Base-by-base conservation (phyloP, 768 basidiomycete species). In the Suillus plorans region DNA sequence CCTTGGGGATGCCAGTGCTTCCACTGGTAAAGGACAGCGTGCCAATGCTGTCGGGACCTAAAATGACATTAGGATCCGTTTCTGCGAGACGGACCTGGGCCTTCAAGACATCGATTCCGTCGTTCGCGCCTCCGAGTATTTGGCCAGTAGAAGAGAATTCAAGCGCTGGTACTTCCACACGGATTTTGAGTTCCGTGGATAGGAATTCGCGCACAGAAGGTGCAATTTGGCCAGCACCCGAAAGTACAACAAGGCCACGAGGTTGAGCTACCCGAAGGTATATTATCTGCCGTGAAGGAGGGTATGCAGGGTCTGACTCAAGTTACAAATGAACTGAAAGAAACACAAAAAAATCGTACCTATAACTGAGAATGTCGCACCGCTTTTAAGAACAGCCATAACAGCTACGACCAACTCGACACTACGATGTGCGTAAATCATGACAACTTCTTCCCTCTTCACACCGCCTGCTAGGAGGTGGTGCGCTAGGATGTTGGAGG, bases 11-110 rank as follows among this genome's bases (percentile, higher is more conserved):
- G 36, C 97, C 97, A 0, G 97, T 99, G 70, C 93, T 95, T 61
- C 97, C 97, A 69, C 92, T 95, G 1, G 97, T 99, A 80, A 99
- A 99, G 1, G 93, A 95, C 31, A 99, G 79, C 0, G 97, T 99
- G 0, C 92, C 97, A 37, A 96, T 81, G 66, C 92, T 95, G 71
- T 99, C 97, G 5, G 97, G 97, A n/a, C 97, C 97, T 7, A 99
- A 84, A 7, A 82, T 79, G 36, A 99, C 85, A 61, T 90, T 87
- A 0, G 94, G 94, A 68, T 96, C 93, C 6, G 84, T 86, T 52
- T 85, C 82, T 2, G 84, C 86, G 13, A 92, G 83, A 57, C 79
- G 68, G 41, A 76, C 75, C 47, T 81, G 79, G 0, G 75, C 69
- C 50, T 87, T 85, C 57, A 98, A 82, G 22, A 94, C 83, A 71